These are phyloP conservation scores for Kalmusia sp. DNA, from an alignment of 2,329 filamentous ascomycete genomes.

Conservation along the genomic window DNA sequence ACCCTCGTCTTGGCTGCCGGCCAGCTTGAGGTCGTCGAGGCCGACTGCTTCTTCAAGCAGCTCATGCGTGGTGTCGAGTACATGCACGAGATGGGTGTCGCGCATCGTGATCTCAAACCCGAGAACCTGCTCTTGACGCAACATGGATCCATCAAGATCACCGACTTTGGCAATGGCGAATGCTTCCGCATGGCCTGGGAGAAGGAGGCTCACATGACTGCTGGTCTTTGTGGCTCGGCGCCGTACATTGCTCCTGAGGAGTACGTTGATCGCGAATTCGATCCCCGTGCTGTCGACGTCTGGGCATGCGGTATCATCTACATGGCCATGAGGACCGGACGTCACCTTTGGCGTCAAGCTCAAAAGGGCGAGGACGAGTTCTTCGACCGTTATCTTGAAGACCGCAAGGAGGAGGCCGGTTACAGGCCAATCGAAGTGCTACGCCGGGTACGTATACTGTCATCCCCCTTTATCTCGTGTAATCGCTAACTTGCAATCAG, in stretches of 20 bases:
- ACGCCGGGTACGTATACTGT: constrained; percentile 78
- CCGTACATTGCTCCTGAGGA: constrained; percentile 98
- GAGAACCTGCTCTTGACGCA: constrained; percentile 95
- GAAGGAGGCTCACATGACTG: constrained; percentile 97
- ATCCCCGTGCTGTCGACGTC: constrained; percentile 95
- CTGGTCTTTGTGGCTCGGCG: constrained; percentile 92
- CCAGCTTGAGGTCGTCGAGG: constrained; percentile 89
- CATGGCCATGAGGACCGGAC: constrained; percentile 98
- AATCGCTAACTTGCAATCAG: constrained; percentile 56
- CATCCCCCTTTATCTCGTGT: constrained; percentile 14
- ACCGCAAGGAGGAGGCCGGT: constrained; percentile 90
- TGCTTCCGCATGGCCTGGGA: constrained; percentile 99
- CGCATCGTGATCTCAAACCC: constrained; percentile 94
- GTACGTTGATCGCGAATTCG: constrained; percentile 93
- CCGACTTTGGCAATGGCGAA: constrained; percentile 97
- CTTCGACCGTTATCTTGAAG: constrained; percentile 91
- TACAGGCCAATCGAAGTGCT: constrained; percentile 96
- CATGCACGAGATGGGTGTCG: constrained; percentile 99
- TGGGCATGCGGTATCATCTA: constrained; percentile 99
- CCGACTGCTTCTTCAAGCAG: constrained; percentile 99
- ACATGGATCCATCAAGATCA: constrained; percentile 93
- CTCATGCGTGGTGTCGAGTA: constrained; percentile 99
- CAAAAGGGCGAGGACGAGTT: constrained; percentile 98
- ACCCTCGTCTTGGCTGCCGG: constrained; percentile 89
- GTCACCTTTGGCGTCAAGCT: constrained; percentile 95